These are phyloP conservation scores for Apiospora sp. DNA, from an alignment of 2,329 filamentous ascomycete species.

Conservation along the genomic window DNA sequence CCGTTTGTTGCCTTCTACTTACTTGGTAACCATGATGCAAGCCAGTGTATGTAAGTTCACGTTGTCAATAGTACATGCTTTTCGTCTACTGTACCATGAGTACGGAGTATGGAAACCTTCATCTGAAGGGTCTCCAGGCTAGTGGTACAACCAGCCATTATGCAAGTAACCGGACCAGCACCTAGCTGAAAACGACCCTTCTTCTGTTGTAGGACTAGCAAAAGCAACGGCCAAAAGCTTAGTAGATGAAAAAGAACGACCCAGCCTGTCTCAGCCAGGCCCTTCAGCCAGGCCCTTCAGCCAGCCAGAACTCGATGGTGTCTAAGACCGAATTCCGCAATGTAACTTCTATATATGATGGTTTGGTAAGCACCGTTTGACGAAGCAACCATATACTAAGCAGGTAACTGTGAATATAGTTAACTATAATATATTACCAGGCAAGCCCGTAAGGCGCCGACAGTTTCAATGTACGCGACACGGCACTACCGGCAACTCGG, in stretches of 20 bases:
- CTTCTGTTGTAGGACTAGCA: slow-evolving; percentile 6
- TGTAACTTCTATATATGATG: neutral
- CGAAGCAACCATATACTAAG: neutral
- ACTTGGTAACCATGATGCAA: neutral
- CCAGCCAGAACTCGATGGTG: neutral
- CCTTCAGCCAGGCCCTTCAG: neutral
- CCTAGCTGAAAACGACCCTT: slow-evolving; percentile 1
- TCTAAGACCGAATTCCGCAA: neutral
- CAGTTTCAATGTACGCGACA: neutral
- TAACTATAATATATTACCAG: neutral
- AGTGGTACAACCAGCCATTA: neutral
- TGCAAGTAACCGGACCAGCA: neutral
- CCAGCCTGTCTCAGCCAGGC: neutral
- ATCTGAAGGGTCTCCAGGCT: neutral
- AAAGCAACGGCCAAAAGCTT: slow-evolving; percentile 11
- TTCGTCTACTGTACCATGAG: neutral
- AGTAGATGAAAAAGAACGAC: neutral
- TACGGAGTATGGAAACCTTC: neutral
- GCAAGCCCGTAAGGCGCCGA: neutral
- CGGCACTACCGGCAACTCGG: slow-evolving; percentile 3
- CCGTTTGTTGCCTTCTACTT: neutral
- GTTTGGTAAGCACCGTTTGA: neutral
- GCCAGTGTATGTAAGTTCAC: neutral
- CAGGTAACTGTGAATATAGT: too few relatives aligned
- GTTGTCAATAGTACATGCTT: neutral